These are phyloP conservation scores for Exutisphaerella laricina DNA, from an alignment of 2,329 filamentous ascomycete genomes.

Conservation along the genomic window DNA sequence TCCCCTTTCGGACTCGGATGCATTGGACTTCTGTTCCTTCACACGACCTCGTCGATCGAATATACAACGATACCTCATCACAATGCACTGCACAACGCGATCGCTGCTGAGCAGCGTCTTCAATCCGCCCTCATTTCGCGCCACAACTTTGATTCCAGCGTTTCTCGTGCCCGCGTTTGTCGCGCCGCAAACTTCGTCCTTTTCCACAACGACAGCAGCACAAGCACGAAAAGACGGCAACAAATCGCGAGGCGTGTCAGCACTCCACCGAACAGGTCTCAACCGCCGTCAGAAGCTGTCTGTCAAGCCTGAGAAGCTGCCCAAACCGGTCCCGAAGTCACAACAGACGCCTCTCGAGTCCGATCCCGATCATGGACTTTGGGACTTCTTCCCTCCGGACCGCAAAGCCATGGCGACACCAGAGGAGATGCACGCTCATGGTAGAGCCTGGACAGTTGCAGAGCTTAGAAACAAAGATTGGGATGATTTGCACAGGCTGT, in stretches of 20 bases:
- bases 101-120: constrained; percentile 19
- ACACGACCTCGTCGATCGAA: neutral
- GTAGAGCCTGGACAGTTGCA: constrained; percentile 75
- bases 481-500: constrained; percentile 86
- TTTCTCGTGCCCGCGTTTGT: constrained; percentile 34
- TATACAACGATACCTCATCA: constrained; percentile 1
- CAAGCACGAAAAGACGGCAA: constrained; percentile 62
- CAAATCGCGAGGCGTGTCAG: constrained; percentile 73
- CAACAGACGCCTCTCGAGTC: constrained; percentile 52
- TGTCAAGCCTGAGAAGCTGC: constrained; percentile 65
- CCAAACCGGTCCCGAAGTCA: constrained; percentile 60
- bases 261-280: constrained; percentile 66
- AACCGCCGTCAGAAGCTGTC: constrained; percentile 55
- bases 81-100: constrained; percentile 23
- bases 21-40: neutral
- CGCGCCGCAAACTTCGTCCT: constrained; percentile 21
- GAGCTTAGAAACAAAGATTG: constrained; percentile 86
- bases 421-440: constrained; percentile 64
- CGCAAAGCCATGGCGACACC: constrained; percentile 66
- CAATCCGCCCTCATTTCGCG: constrained; percentile 6
- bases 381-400: constrained; percentile 78
- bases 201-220: constrained; percentile 25
- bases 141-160: constrained; percentile 27
- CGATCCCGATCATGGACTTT: constrained; percentile 78
- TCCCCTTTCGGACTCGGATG: too few relatives aligned